These are phyloP conservation scores for Albifimbria verrucaria DNA, from an alignment of 2,329 filamentous ascomycete genomes.

Conservation along the genomic window DNA sequence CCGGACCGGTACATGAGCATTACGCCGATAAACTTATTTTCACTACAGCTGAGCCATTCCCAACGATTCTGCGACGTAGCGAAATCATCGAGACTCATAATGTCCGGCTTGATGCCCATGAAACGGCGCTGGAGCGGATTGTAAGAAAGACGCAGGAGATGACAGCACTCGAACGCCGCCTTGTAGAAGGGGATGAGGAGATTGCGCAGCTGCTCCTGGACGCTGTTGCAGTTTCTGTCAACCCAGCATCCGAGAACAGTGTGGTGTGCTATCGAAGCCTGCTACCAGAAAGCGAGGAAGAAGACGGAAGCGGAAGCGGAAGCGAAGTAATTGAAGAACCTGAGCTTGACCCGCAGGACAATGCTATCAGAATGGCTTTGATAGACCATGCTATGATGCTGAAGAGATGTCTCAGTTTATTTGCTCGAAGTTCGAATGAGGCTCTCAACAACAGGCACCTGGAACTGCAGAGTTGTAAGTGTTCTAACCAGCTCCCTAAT, in stretches of 20 bases:
- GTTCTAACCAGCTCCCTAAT: slow-evolving; percentile 2
- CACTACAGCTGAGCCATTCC: slow-evolving; percentile 80
- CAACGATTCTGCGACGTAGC: slow-evolving; percentile 83
- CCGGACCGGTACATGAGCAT: slow-evolving; percentile 67
- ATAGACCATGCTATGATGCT: slow-evolving; percentile 87
- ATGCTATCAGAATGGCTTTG: slow-evolving; percentile 77
- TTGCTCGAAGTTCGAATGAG: slow-evolving; percentile 61
- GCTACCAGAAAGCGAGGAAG: slow-evolving; percentile 51
- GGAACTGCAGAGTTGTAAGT: slow-evolving; percentile 64
- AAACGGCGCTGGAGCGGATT: slow-evolving; percentile 88
- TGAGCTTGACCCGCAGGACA: slow-evolving; percentile 61
- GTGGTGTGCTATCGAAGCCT: slow-evolving; percentile 75
- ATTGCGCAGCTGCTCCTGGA: slow-evolving; percentile 68
- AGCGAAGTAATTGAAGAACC: slow-evolving; percentile 40
- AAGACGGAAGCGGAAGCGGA: slow-evolving; percentile 33
- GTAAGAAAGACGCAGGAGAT: slow-evolving; percentile 89
- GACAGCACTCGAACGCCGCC: slow-evolving; percentile 68
- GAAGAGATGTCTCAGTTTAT: slow-evolving; percentile 73
- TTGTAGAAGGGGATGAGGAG: slow-evolving; percentile 69
- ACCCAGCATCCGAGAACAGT: slow-evolving; percentile 69
- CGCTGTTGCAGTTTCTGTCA: slow-evolving; percentile 73
- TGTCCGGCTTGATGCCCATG: slow-evolving; percentile 66
- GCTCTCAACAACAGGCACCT: slow-evolving; percentile 53
- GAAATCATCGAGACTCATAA: slow-evolving; percentile 73
- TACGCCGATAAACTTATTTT: slow-evolving; percentile 82